Conservation (phyloP, 2,329 filamentous ascomycete species). For the Ploettnerulaceae sp. region DNA sequence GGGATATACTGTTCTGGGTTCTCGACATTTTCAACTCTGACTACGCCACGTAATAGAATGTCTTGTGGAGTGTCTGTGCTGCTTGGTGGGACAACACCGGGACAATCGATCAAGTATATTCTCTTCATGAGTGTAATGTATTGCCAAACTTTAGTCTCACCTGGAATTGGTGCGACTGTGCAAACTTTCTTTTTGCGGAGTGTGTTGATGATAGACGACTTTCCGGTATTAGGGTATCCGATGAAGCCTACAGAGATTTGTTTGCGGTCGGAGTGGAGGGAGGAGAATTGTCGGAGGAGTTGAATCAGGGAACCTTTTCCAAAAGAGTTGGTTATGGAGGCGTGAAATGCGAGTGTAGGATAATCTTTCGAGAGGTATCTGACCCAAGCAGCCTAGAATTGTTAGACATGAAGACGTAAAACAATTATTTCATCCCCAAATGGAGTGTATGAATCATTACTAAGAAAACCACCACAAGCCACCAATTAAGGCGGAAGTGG, state of each 20-base stretch:
- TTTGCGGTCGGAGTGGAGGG: conserved; percentile 83
- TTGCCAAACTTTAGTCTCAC: conserved; percentile 97
- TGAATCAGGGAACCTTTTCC: conserved; percentile 93
- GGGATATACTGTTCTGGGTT: conserved; percentile 95
- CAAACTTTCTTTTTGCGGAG: conserved; percentile 91
- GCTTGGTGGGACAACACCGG: conserved; percentile 90
- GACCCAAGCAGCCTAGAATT: conserved; percentile 82
- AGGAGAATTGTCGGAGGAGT: conserved; percentile 86
- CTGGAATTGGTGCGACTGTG: conserved; percentile 88
- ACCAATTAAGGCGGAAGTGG: conserved; percentile 60
- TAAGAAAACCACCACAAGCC: conserved; percentile 85
- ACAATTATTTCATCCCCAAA: conserved; percentile 6
- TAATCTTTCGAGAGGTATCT: conserved; percentile 82
- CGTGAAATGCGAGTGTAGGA: conserved; percentile 91
- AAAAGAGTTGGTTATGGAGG: conserved; percentile 91
- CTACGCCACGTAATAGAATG: conserved; percentile 83
- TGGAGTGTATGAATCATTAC: conserved; percentile 89
- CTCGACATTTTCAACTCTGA: conserved; percentile 92
- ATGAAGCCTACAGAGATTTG: conserved; percentile 80
- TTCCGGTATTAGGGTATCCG: conserved; percentile 89
- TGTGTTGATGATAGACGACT: conserved; percentile 96
- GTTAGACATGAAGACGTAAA: conserved; percentile 30
- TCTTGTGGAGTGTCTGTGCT: conserved; percentile 79
- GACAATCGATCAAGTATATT: conserved; percentile 94
- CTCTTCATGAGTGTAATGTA: conserved; percentile 94